Evolutionary conservation across 2,329 filamentous ascomycete species (phyloP).

Genomic region (Pseudogymnoascus sp.): DNA sequence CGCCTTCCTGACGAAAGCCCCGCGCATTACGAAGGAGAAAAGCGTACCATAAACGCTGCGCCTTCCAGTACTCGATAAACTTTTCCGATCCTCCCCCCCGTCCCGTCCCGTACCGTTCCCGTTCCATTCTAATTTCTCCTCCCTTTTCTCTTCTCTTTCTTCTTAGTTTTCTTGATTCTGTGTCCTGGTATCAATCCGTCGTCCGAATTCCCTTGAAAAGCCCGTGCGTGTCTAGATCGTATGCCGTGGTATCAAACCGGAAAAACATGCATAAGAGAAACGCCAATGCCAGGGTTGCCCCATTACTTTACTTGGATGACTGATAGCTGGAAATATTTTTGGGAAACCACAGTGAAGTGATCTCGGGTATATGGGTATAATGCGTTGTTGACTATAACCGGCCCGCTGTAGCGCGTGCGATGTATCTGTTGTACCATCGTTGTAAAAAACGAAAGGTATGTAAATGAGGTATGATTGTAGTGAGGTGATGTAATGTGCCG

Average conservation of each 20-base stretch:
- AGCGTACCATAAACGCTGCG: not conserved
- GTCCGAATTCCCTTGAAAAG: constrained; percentile 11
- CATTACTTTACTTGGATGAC: constrained; percentile 8
- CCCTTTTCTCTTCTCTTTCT: not conserved
- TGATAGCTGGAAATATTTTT: constrained; percentile 12
- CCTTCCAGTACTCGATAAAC: not conserved
- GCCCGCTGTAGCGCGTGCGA: constrained; percentile 5
- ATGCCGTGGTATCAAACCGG: constrained; percentile 1
- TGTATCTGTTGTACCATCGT: constrained; percentile 7
- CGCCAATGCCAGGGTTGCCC: constrained; percentile 10
- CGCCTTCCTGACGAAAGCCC: constrained; percentile 3
- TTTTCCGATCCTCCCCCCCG: not conserved
- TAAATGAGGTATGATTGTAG: not conserved
- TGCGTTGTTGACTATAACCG: constrained; percentile 8
- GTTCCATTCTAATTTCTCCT: not conserved
- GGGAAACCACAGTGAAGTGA: constrained; percentile 4
- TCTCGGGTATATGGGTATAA: constrained; percentile 11
- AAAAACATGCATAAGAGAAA: constrained; percentile 11
- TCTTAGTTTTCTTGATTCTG: not conserved
- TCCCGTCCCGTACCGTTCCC: not conserved
- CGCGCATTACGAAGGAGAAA: constrained; percentile 2
- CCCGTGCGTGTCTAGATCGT: constrained; percentile 10
- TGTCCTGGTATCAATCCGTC: constrained; percentile 11
- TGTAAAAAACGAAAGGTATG: not conserved
- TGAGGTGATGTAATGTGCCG: constrained; percentile 1